Conservation (phyloP, 371 early-diverging fungal genomes). For the Actinomortierella wolfii region DNA sequence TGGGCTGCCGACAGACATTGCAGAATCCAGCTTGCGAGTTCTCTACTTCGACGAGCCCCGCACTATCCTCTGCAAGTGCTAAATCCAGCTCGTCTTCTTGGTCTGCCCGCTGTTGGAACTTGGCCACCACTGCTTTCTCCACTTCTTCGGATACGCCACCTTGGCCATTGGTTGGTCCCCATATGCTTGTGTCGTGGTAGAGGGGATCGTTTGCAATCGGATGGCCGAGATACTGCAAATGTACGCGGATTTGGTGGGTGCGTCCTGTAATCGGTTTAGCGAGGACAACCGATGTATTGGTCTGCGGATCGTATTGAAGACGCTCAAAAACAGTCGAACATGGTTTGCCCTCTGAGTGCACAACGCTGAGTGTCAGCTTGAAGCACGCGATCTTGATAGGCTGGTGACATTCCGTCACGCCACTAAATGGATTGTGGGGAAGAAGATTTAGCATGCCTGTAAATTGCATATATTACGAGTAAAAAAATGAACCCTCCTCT, state of each 20-base stretch:
- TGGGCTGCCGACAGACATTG: conserved; percentile 22
- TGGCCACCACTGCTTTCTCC: conserved; percentile 32
- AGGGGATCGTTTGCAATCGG: conserved; percentile 98
- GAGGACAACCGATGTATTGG: conserved; percentile 32
- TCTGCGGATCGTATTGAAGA: conserved; percentile 59
- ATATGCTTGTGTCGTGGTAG: conserved; percentile 74
- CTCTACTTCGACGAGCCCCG: conserved; percentile 2
- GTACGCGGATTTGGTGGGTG: conserved; percentile 99
- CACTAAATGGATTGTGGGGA: conserved; percentile 32
- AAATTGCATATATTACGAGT: too few species aligned
- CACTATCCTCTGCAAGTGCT: conserved; percentile 15
- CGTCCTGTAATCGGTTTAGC: conserved; percentile 92
- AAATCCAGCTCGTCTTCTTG: conserved; percentile 35
- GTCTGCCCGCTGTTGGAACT: conserved; percentile 28
- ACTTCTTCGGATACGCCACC: conserved; percentile 49
- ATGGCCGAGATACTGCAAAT: conserved; percentile 93
- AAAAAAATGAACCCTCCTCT: too few species aligned
- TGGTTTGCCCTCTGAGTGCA: conserved; percentile 81
- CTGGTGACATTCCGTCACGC: conserved; percentile 67
- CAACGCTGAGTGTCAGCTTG: conserved; percentile 87
- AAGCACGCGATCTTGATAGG: conserved; percentile 83
- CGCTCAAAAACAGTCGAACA: conserved; percentile 76
- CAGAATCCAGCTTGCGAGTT: conserved; percentile 39
- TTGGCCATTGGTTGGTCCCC: conserved; percentile 67
- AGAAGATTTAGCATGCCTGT: neutral